Conservation (phyloP, 768 basidiomycete genomes). For the Neoboletus subvelutipes region DNA sequence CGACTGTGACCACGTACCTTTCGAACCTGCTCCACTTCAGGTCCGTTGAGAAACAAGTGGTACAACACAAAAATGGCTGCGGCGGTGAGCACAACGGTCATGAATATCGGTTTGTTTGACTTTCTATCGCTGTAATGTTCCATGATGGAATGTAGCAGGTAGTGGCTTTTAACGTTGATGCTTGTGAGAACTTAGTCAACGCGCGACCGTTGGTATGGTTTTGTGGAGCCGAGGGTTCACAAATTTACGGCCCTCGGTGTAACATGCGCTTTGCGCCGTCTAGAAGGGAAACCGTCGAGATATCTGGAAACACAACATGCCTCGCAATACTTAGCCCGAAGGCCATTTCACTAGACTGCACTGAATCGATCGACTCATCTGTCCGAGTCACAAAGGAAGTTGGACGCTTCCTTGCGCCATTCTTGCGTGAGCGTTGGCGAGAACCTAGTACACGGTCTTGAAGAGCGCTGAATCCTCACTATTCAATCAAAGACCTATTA, state of each 20-base stretch:
- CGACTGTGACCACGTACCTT: constrained; percentile 17
- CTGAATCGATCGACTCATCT: too few species aligned
- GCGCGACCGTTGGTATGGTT: neutral
- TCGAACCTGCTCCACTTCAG: constrained; percentile 18
- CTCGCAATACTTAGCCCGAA: too few species aligned
- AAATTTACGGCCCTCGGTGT: neutral
- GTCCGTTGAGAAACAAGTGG: constrained; percentile 16
- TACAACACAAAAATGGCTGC: constrained; percentile 22
- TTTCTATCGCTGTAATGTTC: constrained; percentile 20
- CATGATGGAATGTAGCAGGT: constrained; percentile 13
- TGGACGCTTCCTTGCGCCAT: too few species aligned
- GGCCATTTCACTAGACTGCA: too few species aligned
- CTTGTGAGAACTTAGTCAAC: neutral
- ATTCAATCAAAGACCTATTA: too few species aligned
- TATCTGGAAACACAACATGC: neutral
- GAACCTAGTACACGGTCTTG: too few species aligned
- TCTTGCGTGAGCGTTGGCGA: too few species aligned
- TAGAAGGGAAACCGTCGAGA: neutral
- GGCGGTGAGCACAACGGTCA: constrained; percentile 13
- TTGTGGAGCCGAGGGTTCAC: neutral
- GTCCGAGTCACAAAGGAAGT: too few species aligned
- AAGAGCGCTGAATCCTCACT: too few species aligned
- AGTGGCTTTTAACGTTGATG: neutral
- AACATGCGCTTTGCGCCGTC: neutral
- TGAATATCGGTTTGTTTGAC: constrained; percentile 20